Percentiles rank a stretch among this genome's conserved stretches.
Conservation (phyloP, 306 rosid genomes). For the Adenanthera pavonina region DNA sequence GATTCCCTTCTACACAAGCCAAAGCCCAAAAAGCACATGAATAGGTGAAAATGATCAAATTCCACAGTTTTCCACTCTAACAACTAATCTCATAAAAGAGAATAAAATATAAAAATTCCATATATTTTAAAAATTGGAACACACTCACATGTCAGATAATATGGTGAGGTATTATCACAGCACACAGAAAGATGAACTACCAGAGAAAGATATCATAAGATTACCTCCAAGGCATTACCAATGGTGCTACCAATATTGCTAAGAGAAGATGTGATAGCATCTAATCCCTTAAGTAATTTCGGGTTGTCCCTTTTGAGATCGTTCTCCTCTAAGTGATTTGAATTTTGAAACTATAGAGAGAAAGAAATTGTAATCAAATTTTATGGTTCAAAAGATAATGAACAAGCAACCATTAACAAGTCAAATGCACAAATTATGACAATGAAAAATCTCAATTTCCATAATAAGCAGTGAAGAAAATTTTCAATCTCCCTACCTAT, state of each 20-base stretch:
- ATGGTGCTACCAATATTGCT: conserved; percentile 81
- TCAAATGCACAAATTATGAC: conserved; percentile 24
- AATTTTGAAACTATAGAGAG: conserved; percentile 58
- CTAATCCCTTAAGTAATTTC: conserved; percentile 69
- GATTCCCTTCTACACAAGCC: conserved; percentile 10
- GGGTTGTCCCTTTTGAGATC: conserved; percentile 67
- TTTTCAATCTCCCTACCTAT: not conserved
- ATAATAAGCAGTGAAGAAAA: not conserved
- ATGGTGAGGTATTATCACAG: not conserved
- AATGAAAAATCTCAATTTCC: conserved; percentile 11
- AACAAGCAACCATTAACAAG: conserved; percentile 23
- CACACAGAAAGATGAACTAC: conserved; percentile 10
- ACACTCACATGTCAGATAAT: not conserved
- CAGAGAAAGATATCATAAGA: conserved; percentile 30
- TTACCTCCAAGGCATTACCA: conserved; percentile 97
- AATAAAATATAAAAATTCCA: conserved; percentile 11
- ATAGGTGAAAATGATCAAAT: not conserved
- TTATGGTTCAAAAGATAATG: conserved; percentile 24
- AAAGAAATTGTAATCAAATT: conserved; percentile 37
- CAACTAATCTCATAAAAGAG: not conserved
- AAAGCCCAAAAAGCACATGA: conserved; percentile 18
- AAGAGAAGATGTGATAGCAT: conserved; percentile 83
- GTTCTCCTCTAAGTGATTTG: conserved; percentile 56
- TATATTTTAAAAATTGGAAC: conserved; percentile 20
- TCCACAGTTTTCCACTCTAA: not conserved